Conservation (phyloP, 192 early-diverging fungal species). For the Linnemannia hyalina region DNA sequence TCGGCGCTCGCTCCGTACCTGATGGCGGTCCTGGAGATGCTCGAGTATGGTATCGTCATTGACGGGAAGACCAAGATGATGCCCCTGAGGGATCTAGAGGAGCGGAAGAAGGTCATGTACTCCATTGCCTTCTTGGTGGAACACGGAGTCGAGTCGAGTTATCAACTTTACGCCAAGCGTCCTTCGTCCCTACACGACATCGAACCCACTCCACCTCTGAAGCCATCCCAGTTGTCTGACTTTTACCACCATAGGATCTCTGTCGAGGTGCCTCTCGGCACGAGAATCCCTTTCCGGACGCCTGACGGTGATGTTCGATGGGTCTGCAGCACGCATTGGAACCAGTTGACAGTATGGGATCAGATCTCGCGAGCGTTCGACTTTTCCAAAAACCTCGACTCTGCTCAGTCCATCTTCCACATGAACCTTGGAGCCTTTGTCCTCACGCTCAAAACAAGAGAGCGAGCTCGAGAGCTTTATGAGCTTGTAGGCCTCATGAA, state of each 20-base stretch:
- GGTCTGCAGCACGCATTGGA: conserved; percentile 15
- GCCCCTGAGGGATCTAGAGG: not conserved
- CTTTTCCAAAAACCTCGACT: conserved; percentile 1
- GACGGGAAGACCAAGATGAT: conserved; percentile 13
- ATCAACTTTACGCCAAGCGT: conserved; percentile 24
- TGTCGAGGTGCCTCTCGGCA: not conserved
- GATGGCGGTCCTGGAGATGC: conserved; percentile 49
- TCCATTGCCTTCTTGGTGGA: conserved; percentile 36
- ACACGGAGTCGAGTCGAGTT: conserved; percentile 22
- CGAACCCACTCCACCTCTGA: conserved; percentile 15
- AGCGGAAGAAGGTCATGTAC: conserved; percentile 23
- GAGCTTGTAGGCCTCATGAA: not conserved
- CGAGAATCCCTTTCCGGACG: conserved; percentile 7
- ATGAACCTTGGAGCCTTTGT: conserved; percentile 7
- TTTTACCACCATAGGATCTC: conserved; percentile 9
- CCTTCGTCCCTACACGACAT: conserved; percentile 25
- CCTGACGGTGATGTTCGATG: conserved; percentile 30
- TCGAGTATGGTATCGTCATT: conserved; percentile 25
- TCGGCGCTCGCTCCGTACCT: conserved; percentile 15
- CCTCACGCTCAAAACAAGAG: conserved; percentile 6
- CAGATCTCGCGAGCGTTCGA: not conserved
- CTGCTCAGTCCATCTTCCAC: not conserved
- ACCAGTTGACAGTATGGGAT: not conserved
- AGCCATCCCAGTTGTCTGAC: conserved; percentile 14
- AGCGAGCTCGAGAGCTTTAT: conserved; percentile 18